Evolutionary conservation across 2,329 filamentous ascomycete genomes (phyloP), one percentile per base, ranked within the genome.

Genomic region (Mycocentrospora acerina): DNA sequence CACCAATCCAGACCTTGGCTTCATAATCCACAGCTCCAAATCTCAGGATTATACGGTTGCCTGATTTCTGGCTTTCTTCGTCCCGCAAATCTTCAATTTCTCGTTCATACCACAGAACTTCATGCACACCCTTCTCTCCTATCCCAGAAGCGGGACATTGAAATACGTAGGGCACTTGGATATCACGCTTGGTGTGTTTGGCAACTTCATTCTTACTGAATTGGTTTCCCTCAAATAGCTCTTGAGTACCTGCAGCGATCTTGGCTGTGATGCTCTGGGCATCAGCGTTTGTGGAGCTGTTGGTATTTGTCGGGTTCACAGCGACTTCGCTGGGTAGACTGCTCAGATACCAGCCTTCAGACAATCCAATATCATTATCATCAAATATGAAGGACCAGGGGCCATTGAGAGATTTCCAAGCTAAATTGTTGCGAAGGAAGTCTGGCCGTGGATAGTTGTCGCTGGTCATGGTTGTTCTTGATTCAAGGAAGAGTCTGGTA

Each of bases 51-150:
- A 81, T 60, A 53, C 62, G 12, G 52, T 66, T 69, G 53, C 13
- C 71, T 62, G 36, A 35, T 2, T 59, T 55, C 29, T 67, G 69
- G 45, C 79, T 70, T 5, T 66, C 56, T 3, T 62, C 44, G 1
- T 60, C 67, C 26, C 80, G 74, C 33, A 77, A 64, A 48, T 83
- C 79, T 1, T 51, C 49, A 35, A 83, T 68, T 13, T 35, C 48
- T 6, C 69, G 73, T 62, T 84, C 78, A 52, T 86, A 86, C 82
- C 82, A 86, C 7, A 86, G 59, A 4, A 85, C 78, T 59, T 85
- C 81, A 55, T 86, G 83, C 2, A 80, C 79, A 33, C 76, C 78
- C 37, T 75, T 75, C 24, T 83, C 76, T 43, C 78, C 72, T 48
- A 85, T 78, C 2, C 81, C 80, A 0, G 81, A 85, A 0, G 81